A percentile compares a stretch with the other conserved stretches of the same genome.
These are phyloP conservation scores for Lachnum nothofagi DNA, from an alignment of 2,329 filamentous ascomycete genomes.

Conservation along the genomic window DNA sequence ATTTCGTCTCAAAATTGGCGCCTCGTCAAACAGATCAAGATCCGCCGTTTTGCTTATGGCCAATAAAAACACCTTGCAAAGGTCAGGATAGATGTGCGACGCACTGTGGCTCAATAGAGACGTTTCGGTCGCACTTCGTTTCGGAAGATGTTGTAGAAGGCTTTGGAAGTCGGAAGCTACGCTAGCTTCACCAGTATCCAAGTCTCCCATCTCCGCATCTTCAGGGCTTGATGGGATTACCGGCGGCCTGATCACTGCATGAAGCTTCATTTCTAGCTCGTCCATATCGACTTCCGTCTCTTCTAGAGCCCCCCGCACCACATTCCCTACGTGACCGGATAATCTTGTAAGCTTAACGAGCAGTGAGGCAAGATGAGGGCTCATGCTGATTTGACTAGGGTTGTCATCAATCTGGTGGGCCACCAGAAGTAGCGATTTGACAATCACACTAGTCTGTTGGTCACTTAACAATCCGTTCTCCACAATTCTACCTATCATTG, in stretches of 20 bases:
- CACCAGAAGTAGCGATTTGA: constrained; percentile 59
- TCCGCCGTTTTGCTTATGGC: constrained; percentile 44
- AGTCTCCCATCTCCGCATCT: constrained; percentile 48
- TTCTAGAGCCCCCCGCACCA: constrained; percentile 63
- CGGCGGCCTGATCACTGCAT: constrained; percentile 60
- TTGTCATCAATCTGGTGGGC: constrained; percentile 54
- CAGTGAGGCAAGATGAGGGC: constrained; percentile 59
- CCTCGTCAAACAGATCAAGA: constrained; percentile 38
- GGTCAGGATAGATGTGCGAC: constrained; percentile 51
- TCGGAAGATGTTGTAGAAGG: constrained; percentile 28
- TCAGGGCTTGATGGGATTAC: constrained; percentile 46
- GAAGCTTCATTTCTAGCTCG: constrained; percentile 68
- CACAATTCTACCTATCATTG: constrained; percentile 57
- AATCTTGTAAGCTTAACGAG: constrained; percentile 62
- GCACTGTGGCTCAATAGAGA: constrained; percentile 50
- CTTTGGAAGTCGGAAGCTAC: constrained; percentile 30
- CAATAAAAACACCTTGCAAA: constrained; percentile 54
- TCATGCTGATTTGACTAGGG: constrained; percentile 51
- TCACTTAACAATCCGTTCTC: constrained; percentile 56
- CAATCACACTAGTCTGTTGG: constrained; percentile 57
- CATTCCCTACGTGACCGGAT: constrained; percentile 51
- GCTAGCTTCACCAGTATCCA: constrained; percentile 20
- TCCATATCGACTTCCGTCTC: constrained; percentile 68
- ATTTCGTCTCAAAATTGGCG: constrained; percentile 50
- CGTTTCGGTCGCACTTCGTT: constrained; percentile 36